These are phyloP conservation scores for Blakeslea trispora DNA, from an alignment of 371 early-diverging fungal genomes.

Conservation along the genomic window DNA sequence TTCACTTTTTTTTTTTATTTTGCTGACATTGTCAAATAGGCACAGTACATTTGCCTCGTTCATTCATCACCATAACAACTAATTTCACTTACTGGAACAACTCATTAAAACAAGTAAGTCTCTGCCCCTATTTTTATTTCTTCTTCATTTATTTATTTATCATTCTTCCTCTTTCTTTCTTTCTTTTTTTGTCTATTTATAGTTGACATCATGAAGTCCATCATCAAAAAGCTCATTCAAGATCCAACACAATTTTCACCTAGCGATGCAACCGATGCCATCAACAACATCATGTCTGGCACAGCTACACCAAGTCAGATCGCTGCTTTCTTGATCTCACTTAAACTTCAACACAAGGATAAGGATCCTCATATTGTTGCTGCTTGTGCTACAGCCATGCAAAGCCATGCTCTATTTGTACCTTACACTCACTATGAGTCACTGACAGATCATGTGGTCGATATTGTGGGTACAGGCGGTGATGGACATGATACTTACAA, in stretches of 20 bases:
- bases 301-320: conserved; percentile 80
- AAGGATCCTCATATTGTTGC: conserved; percentile 79
- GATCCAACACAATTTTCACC: conserved; percentile 68
- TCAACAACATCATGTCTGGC: conserved; percentile 78
- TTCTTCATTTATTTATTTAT: no score
- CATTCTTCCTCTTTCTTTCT: no score
- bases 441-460: conserved; percentile 62
- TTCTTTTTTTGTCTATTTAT: no score
- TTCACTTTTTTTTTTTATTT: no score
- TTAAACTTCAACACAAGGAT: conserved; percentile 74
- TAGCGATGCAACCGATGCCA: conserved; percentile 62
- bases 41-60: no score
- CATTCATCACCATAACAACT: no score
- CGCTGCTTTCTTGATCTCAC: conserved; percentile 79
- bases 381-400: conserved; percentile 71
- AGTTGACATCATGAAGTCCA: conserved; percentile 49
- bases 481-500: conserved; percentile 97
- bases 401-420: conserved; percentile 58
- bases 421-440: conserved; percentile 45
- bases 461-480: conserved; percentile 98
- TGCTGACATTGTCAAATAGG: no score
- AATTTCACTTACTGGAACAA: no score
- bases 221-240: conserved; percentile 64
- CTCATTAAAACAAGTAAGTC: no score
- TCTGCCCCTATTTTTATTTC: no score